Base-by-base conservation (phyloP, 2,329 filamentous ascomycete species). In the Aureobasidium lini region DNA sequence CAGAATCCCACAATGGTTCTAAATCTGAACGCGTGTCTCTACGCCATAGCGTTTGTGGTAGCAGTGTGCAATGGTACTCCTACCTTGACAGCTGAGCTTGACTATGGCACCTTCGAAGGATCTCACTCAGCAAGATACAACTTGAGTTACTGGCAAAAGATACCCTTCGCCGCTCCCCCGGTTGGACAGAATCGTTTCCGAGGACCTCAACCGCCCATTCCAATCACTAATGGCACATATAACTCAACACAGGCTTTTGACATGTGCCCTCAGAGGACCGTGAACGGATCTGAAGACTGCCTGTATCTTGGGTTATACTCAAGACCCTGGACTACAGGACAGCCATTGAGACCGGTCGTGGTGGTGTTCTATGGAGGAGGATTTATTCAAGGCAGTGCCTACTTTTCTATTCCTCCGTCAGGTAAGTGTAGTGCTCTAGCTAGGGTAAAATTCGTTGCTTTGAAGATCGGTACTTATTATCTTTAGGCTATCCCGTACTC, bases 321-420 rank as follows among this genome's bases (percentile, higher is more conserved):
- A 4, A 77, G 82, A 0, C 83, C 82, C 3, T 85, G 82, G 82
- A 71, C 67, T 0, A 23, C 58, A 1, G 66, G 67, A 1, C 66
- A 74, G n/a, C 69, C 77, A 1, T 74, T 78, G 3, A 74, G 80
- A 2, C 83, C 84, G 0, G 83, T 86, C 0, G 75, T 86, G 0
- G 77, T 86, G 3, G 77, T 78, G 3, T 85, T 84, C 66, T 84
- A 82, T 66, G 84, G 84, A 56, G 84, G 84, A 11, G 84, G 76
- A 2, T 86, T 83, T 70, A 81, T 85, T 53, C 72, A 81, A 66
- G 84, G 83, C 7, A 76, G 75, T 32, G 83, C 80, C 0, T 77
- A 72, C 39, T 82, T 85, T 65, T 69, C 67, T 6, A 73, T 85
- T 7, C 83, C 82, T 4, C 83, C 84, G 2, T 43, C 50, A 32